These are phyloP conservation scores for Citrullus colocynthis DNA, from an alignment of 306 rosid species.

Conservation along the genomic window DNA sequence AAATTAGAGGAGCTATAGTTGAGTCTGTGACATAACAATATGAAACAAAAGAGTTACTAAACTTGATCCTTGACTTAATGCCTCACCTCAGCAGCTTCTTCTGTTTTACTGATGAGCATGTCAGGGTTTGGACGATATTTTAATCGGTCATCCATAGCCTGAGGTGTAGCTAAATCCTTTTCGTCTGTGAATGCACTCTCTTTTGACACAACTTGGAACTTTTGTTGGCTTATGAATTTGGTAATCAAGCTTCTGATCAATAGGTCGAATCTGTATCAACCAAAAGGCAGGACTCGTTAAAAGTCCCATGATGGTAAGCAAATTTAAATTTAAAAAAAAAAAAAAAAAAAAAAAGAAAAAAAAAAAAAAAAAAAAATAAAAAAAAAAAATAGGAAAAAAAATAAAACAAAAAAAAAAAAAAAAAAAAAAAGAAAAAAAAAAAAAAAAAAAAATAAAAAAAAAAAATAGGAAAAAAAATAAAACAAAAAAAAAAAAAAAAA, in stretches of 20 bases:
- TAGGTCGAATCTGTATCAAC: slow-evolving; percentile 58
- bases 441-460: no score
- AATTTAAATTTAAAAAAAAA: neutral
- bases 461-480: no score
- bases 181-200: slow-evolving; percentile 21
- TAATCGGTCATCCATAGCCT: slow-evolving; percentile 37
- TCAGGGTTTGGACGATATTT: slow-evolving; percentile 79
- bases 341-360: neutral
- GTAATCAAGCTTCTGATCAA: slow-evolving; percentile 79
- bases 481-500: no score
- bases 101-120: slow-evolving; percentile 45
- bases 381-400: no score
- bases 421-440: no score
- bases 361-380: no score
- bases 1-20: neutral
- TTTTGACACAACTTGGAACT: slow-evolving; percentile 25
- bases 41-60: neutral
- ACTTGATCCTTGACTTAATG: neutral
- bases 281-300: neutral
- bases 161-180: slow-evolving; percentile 30
- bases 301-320: neutral
- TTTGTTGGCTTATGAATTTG: slow-evolving; percentile 73
- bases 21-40: neutral
- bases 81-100: slow-evolving; percentile 32
- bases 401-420: no score